Conservation (phyloP, 2,329 filamentous ascomycete genomes). For the Cadophora luteo-olivacea region DNA sequence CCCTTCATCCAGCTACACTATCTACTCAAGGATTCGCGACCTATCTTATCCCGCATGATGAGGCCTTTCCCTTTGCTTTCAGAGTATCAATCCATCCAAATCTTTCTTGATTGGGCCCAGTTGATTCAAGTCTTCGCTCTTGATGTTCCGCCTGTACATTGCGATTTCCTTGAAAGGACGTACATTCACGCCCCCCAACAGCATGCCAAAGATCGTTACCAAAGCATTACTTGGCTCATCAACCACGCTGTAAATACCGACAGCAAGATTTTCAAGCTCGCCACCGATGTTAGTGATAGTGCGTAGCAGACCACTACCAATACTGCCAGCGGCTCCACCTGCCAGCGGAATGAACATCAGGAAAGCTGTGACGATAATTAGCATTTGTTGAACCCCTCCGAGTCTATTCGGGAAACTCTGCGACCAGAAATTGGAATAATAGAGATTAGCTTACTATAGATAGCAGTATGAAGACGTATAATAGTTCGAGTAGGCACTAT, state of each 20-base stretch:
- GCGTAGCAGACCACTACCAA: neutral
- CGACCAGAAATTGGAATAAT: too few species aligned
- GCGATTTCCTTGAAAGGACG: conserved; percentile 5
- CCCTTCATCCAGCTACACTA: neutral
- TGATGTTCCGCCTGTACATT: neutral
- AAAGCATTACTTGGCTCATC: neutral
- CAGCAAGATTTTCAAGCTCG: neutral
- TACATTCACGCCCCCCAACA: neutral
- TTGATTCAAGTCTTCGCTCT: neutral
- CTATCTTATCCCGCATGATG: too few species aligned
- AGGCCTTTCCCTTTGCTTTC: conserved; percentile 3
- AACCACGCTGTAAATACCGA: neutral
- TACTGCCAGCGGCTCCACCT: neutral
- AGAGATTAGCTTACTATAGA: conserved; percentile 1
- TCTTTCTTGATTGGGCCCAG: neutral
- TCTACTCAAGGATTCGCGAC: neutral
- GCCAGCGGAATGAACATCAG: conserved; percentile 4
- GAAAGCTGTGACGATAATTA: neutral
- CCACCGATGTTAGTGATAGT: conserved; percentile 2
- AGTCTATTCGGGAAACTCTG: too few species aligned
- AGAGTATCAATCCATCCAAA: neutral
- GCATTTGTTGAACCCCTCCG: too few species aligned
- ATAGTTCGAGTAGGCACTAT: neutral
- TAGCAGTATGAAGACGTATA: conserved; percentile 14
- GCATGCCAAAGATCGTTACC: neutral